Conservation (phyloP, 345 rosid species). For the Arabidopsis arenosa region DNA sequence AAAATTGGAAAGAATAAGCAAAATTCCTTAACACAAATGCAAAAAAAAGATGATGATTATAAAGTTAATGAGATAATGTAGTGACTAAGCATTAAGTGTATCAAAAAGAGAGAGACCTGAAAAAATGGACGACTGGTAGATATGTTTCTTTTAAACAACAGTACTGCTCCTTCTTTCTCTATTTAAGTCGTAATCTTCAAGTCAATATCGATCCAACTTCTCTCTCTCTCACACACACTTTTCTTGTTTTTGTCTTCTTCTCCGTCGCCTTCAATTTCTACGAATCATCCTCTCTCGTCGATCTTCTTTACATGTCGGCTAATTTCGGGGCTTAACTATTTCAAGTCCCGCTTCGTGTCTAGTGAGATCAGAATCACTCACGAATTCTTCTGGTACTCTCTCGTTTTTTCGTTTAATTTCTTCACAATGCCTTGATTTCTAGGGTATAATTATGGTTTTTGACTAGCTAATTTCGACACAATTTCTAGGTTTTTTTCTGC, state of each 20-base stretch:
- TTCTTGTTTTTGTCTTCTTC: constrained; percentile 3
- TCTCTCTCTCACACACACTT: not conserved
- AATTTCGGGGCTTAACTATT: not conserved
- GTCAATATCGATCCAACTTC: constrained; percentile 14
- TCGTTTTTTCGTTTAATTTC: not conserved
- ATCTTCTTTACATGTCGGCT: constrained; percentile 19
- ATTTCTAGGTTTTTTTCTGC: not conserved
- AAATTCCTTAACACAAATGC: no score
- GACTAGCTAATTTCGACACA: not conserved
- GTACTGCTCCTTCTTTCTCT: constrained; percentile 4
- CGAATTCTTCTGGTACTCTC: constrained; percentile 27
- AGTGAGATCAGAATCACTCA: constrained; percentile 9
- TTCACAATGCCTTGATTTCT: constrained; percentile 10
- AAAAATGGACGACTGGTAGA: not conserved
- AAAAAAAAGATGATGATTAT: no score
- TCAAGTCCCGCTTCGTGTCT: not conserved
- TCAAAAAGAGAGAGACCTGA: not conserved
- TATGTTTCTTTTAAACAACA: no score
- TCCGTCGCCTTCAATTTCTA: constrained; percentile 11
- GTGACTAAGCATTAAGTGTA: no score
- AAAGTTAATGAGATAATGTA: no score
- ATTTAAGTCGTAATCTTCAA: constrained; percentile 20
- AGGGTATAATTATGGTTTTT: not conserved
- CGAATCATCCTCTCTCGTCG: not conserved
- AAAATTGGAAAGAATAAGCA: no score